Evolutionary conservation across 805 yeast genomes (phyloP), one percentile per base, ranked within the genome.

Genomic region (Sugiyamaella smithiae): DNA sequence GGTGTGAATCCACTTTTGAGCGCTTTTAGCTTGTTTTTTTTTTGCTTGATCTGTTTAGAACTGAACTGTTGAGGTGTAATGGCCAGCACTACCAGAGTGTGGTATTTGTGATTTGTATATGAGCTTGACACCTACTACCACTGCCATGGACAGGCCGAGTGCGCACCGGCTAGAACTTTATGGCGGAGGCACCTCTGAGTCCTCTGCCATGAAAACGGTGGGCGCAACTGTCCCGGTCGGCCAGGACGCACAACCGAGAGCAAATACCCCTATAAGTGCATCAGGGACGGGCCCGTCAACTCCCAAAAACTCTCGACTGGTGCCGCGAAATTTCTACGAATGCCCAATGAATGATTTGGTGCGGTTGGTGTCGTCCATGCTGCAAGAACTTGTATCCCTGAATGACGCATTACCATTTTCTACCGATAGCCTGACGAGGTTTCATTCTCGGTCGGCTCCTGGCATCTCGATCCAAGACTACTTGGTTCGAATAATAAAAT

Each of bases 371-470:
- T 72, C 95, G 1, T 71, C 96, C 46, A 88, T 90, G 93, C 70
- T 93, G 23, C 75, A 78, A 41, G 85, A 87, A 35, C 74, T 91
- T 20, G 87, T 90, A 11, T 66, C 71, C 20, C 74, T 87, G 28
- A 91, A 91, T 64, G 98, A 91, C 67, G 69, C 59, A 24, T 58
- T 60, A 20, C 71, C 74, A 35, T 67, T 63, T 49, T 66, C 55
- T 46, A 60, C 66, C 6, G 63, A 64, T 16, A 61, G 64, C 24
- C 73, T 93, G 45, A 91, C 99, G 1, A 72, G 98, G 55, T 91
- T 91, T 65, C 99, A 91, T 65, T 89, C 97, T 3, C 75, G 97
- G 53, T 82, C 91, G 0, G 96, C 97, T 2, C 98, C 99, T 0
- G 78, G 77, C 14, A 91, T 91, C 38, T 84, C 96, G 4, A 80